Conservation (phyloP, 306 rosid species). For the Parietaria judaica region DNA sequence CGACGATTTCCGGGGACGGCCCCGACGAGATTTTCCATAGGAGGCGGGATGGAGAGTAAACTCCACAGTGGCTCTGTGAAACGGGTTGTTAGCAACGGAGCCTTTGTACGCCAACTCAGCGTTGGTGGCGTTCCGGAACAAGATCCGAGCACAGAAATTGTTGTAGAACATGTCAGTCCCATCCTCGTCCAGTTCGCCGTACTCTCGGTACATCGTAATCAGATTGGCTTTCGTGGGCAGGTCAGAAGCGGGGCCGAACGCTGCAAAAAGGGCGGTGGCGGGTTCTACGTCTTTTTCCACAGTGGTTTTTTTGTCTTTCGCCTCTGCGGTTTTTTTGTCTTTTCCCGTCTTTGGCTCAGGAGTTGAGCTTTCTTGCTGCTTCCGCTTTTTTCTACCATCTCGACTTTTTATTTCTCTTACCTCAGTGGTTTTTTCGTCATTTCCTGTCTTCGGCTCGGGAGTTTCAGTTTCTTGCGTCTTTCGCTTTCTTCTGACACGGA, state of each 20-base stretch:
- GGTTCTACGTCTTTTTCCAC: constrained; percentile 17
- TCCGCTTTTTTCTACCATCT: background rate
- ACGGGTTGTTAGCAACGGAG: constrained; percentile 45
- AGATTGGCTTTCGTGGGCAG: constrained; percentile 65
- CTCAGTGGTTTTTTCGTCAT: constrained; percentile 3
- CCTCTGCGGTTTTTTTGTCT: background rate
- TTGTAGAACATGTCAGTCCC: constrained; percentile 48
- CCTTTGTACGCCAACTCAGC: constrained; percentile 46
- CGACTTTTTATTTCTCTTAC: background rate
- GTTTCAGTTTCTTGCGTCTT: constrained; percentile 12
- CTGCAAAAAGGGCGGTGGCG: constrained; percentile 34
- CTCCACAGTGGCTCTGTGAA: constrained; percentile 33
- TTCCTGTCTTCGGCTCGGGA: background rate
- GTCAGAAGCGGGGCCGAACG: constrained; percentile 50
- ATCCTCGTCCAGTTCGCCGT: constrained; percentile 46
- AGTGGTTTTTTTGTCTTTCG: constrained; percentile 8
- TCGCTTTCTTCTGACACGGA: background rate
- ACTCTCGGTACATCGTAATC: constrained; percentile 36
- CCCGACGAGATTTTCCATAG: constrained; percentile 21
- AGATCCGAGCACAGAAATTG: constrained; percentile 53
- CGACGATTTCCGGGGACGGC: constrained; percentile 5
- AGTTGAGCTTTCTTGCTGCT: background rate
- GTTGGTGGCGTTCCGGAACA: constrained; percentile 36
- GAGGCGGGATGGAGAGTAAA: constrained; percentile 33
- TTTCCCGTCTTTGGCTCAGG: too few species aligned